These are phyloP conservation scores for Teratosphaeriaceae sp. DNA, from an alignment of 2,329 filamentous ascomycete genomes.

Conservation along the genomic window DNA sequence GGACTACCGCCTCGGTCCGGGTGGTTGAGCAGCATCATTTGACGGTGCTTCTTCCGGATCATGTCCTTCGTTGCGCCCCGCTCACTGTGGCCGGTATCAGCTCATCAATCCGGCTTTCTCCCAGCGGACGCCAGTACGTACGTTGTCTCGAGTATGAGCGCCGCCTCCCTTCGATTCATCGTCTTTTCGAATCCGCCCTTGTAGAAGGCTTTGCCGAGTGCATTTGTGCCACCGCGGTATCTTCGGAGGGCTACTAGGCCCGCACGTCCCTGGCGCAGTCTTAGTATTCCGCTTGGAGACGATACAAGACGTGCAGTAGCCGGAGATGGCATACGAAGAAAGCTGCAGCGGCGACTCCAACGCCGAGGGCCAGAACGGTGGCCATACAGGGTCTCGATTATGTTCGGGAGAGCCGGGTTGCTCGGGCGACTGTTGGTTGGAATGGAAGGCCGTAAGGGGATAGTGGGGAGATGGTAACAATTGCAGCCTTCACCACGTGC, in stretches of 20 bases:
- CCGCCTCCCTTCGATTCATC: slow-evolving; percentile 89
- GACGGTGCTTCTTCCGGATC: slow-evolving; percentile 89
- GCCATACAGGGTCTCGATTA: slow-evolving; percentile 44
- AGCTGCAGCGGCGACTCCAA: slow-evolving; percentile 58
- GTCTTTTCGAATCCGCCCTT: slow-evolving; percentile 96
- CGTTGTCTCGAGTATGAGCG: slow-evolving; percentile 85
- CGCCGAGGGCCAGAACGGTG: slow-evolving; percentile 52
- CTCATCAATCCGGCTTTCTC: not conserved
- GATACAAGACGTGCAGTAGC: no score
- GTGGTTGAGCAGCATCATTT: slow-evolving; percentile 95
- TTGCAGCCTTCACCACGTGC: no score
- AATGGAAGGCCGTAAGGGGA: no score
- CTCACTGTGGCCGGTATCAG: slow-evolving; percentile 54
- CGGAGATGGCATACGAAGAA: slow-evolving; percentile 56
- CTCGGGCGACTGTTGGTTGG: no score
- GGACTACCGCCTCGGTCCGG: slow-evolving; percentile 95
- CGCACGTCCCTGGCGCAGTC: slow-evolving; percentile 94
- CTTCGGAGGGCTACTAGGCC: slow-evolving; percentile 83
- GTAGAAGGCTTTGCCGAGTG: slow-evolving; percentile 87
- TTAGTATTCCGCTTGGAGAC: no score
- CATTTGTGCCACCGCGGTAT: slow-evolving; percentile 66
- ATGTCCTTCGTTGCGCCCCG: slow-evolving; percentile 84
- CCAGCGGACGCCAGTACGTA: no score
- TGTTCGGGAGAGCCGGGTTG: no score
- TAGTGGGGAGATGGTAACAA: no score